Percentiles rank a stretch among this genome's conserved stretches.
Evolutionary conservation across 441 rosid genomes (phyloP).

Genomic region (Croton laevigatus): DNA sequence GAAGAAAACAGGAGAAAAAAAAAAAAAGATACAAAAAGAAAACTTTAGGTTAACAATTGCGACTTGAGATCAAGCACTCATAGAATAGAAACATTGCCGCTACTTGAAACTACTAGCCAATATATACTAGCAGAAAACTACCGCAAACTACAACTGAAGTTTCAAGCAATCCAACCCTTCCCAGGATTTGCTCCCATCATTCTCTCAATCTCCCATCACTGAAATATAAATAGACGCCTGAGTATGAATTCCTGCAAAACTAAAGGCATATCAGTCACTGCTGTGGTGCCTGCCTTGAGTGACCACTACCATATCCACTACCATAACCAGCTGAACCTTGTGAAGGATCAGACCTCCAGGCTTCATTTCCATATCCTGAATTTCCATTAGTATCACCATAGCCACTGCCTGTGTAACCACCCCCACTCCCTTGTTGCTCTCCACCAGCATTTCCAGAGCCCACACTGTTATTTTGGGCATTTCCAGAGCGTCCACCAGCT

Average conservation of each 20-base stretch:
- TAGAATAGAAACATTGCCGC: constrained; percentile 18
- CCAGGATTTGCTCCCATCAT: constrained; percentile 23
- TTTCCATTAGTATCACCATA: constrained; percentile 52
- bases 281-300: constrained; percentile 60
- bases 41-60: constrained; percentile 23
- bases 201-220: constrained; percentile 3
- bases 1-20: constrained; percentile 5
- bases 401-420: constrained; percentile 21
- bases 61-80: constrained; percentile 24
- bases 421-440: constrained; percentile 43
- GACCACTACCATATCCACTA: constrained; percentile 47
- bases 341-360: constrained; percentile 55
- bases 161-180: constrained; percentile 39
- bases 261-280: constrained; percentile 41
- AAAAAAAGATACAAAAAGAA: constrained; percentile 11
- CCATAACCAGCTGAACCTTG: constrained; percentile 39
- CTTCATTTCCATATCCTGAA: constrained; percentile 45
- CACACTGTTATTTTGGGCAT: constrained; percentile 36
- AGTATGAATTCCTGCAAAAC: constrained; percentile 13
- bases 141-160: constrained; percentile 32
- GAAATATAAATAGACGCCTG: constrained; percentile 16
- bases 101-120: constrained; percentile 32
- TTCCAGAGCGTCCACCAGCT: constrained; percentile 56
- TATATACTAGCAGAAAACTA: constrained; percentile 37
- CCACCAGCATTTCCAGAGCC: constrained; percentile 40